Evolutionary conservation across 495 filamentous ascomycete species (phyloP).

Genomic region (Trichoderma virens): DNA sequence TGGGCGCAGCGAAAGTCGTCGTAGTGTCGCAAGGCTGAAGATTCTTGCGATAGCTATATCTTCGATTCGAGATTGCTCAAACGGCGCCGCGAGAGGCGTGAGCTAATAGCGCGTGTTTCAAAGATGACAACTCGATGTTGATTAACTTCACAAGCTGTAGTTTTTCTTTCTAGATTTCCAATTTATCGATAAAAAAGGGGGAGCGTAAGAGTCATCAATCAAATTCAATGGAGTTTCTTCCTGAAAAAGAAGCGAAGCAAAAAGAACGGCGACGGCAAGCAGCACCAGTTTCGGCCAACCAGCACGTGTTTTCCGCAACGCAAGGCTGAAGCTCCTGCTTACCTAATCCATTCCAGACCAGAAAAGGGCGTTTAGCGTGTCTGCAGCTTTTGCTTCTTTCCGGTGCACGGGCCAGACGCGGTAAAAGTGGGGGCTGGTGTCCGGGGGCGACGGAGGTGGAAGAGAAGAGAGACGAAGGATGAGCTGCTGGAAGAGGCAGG

Average conservation of each 20-base stretch:
- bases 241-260: background rate
- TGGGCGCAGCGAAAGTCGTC: no score
- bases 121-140: no score
- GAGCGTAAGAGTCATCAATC: background rate
- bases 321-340: background rate
- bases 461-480: background rate
- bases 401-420: background rate
- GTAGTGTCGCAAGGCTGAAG: background rate
- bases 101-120: no score
- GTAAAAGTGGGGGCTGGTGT: background rate
- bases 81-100: background rate
- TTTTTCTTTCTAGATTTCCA: no score
- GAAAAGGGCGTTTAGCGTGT: no score
- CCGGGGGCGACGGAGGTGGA: background rate
- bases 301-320: background rate
- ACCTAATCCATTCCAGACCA: background rate
- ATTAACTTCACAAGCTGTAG: no score
- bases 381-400: background rate
- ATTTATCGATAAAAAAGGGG: no score
- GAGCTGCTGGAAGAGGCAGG: no score
- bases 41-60: background rate
- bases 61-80: background rate
- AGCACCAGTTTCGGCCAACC: background rate
- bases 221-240: background rate
- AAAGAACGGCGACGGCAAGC: background rate